Conservation (phyloP, 2,329 filamentous ascomycete species). For the Fusarium nurragi region DNA sequence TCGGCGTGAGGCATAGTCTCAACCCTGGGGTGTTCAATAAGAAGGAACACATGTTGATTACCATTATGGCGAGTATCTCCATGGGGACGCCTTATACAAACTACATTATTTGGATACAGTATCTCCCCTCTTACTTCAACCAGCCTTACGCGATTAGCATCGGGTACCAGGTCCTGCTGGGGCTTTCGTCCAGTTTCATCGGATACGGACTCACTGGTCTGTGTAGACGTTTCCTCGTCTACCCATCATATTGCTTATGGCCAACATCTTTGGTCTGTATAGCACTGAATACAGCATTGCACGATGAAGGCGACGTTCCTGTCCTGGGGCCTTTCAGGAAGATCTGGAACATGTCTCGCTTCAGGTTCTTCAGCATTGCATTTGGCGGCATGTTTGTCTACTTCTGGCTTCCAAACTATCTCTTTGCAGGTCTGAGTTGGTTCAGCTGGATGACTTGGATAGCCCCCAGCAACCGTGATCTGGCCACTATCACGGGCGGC, state of each 20-base stretch:
- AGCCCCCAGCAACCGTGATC: slow-evolving; percentile 52
- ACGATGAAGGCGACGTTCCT: slow-evolving; percentile 51
- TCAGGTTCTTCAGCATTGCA: slow-evolving; percentile 57
- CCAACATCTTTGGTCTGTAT: slow-evolving; percentile 61
- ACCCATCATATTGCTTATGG: slow-evolving; percentile 64
- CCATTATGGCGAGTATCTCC: slow-evolving; percentile 69
- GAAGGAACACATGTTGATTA: slow-evolving; percentile 70
- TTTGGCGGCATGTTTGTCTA: slow-evolving; percentile 61
- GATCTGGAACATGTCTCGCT: slow-evolving; percentile 54
- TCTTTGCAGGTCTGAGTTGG: slow-evolving; percentile 58
- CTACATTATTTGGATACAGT: slow-evolving; percentile 61
- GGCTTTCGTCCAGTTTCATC: slow-evolving; percentile 62
- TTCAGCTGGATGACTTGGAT: slow-evolving; percentile 67
- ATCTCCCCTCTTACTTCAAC: slow-evolving; percentile 60
- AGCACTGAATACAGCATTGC: slow-evolving; percentile 60
- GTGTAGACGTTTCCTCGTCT: slow-evolving; percentile 60
- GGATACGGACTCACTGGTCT: slow-evolving; percentile 65
- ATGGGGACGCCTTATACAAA: slow-evolving; percentile 59
- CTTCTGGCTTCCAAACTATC: slow-evolving; percentile 63
- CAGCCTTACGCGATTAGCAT: slow-evolving; percentile 59
- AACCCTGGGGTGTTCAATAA: slow-evolving; percentile 66
- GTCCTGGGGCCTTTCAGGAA: slow-evolving; percentile 46
- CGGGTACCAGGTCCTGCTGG: slow-evolving; percentile 61
- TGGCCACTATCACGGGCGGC: slow-evolving; percentile 51
- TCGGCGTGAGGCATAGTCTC: slow-evolving; percentile 58